A percentile compares a stretch with the other conserved stretches of the same genome.
These are phyloP conservation scores for Bacidia rubella DNA, from an alignment of 495 filamentous ascomycete species.

Conservation along the genomic window DNA sequence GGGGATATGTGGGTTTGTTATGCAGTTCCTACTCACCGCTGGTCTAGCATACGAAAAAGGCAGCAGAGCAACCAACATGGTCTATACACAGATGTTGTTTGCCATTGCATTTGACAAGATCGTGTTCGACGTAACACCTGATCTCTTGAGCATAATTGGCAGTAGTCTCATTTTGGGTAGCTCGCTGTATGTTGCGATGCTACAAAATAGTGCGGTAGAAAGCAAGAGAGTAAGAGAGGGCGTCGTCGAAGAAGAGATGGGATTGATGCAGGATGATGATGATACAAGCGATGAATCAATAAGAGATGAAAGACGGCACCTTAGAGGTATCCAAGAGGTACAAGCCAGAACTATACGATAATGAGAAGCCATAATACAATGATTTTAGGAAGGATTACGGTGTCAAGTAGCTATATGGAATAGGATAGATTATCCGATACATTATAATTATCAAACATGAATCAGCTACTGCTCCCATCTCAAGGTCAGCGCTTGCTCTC, in stretches of 20 bases:
- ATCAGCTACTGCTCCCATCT: no score
- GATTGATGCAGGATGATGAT: conserved; percentile 7
- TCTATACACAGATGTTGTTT: conserved; percentile 88
- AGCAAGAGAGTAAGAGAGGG: neutral
- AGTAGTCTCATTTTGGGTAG: conserved; percentile 68
- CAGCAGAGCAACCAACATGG: conserved; percentile 72
- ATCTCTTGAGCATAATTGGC: conserved; percentile 52
- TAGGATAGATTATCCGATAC: no score
- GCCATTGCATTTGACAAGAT: conserved; percentile 69
- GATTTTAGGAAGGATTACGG: no score
- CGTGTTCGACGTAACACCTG: conserved; percentile 60
- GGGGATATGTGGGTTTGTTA: conserved; percentile 63
- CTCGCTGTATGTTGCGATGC: conserved; percentile 65
- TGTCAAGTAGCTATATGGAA: no score
- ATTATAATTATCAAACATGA: no score
- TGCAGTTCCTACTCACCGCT: conserved; percentile 79
- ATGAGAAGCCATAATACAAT: no score
- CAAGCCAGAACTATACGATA: conserved; percentile 15
- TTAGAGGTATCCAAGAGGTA: conserved; percentile 17
- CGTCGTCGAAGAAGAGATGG: conserved; percentile 12
- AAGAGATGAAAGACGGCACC: conserved; percentile 1
- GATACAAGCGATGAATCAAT: neutral
- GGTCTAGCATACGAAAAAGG: conserved; percentile 56
- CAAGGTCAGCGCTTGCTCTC: no score
- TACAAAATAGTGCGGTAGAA: conserved; percentile 15